Evolutionary conservation across 2,329 filamentous ascomycete genomes (phyloP).

Genomic region (Scedosporium boydii): DNA sequence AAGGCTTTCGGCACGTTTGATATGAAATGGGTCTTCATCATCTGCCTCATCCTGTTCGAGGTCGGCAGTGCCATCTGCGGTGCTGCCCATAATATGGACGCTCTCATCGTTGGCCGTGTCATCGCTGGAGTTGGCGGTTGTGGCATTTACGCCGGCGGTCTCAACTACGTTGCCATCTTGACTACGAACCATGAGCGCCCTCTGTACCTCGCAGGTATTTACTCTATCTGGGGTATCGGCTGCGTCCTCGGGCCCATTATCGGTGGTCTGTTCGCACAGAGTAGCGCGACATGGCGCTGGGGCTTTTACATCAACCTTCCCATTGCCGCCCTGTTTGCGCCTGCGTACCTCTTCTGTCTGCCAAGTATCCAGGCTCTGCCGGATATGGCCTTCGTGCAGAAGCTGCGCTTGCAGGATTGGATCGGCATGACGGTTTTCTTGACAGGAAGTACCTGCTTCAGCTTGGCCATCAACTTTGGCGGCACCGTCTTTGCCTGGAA

Average conservation of each 20-base stretch:
- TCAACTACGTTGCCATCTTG: constrained; percentile 16
- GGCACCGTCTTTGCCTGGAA: constrained; percentile 39
- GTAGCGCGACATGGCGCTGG: constrained; percentile 30
- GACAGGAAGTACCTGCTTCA: constrained; percentile 18
- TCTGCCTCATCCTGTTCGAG: constrained; percentile 16
- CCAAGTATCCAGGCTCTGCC: not conserved
- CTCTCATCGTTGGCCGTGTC: constrained; percentile 34
- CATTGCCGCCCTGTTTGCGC: not conserved
- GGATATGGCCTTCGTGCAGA: not conserved
- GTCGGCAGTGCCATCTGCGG: constrained; percentile 25
- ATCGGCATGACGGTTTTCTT: not conserved
- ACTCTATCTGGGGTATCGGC: constrained; percentile 31
- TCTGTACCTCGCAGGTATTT: constrained; percentile 17
- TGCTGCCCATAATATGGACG: constrained; percentile 27
- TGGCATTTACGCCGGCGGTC: constrained; percentile 25
- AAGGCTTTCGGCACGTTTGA: constrained; percentile 33
- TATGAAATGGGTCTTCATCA: constrained; percentile 28
- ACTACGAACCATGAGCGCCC: constrained; percentile 16
- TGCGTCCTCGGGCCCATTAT: constrained; percentile 37
- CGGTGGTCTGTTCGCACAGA: constrained; percentile 30
- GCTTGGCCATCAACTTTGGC: constrained; percentile 35
- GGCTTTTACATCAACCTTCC: constrained; percentile 11
- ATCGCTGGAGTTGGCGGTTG: constrained; percentile 29
- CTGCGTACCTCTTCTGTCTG: not conserved
- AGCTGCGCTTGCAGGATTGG: not conserved